These are phyloP conservation scores for Phytophthora aleatoria DNA, from an alignment of 352 stramenopile genomes.

Conservation along the genomic window DNA sequence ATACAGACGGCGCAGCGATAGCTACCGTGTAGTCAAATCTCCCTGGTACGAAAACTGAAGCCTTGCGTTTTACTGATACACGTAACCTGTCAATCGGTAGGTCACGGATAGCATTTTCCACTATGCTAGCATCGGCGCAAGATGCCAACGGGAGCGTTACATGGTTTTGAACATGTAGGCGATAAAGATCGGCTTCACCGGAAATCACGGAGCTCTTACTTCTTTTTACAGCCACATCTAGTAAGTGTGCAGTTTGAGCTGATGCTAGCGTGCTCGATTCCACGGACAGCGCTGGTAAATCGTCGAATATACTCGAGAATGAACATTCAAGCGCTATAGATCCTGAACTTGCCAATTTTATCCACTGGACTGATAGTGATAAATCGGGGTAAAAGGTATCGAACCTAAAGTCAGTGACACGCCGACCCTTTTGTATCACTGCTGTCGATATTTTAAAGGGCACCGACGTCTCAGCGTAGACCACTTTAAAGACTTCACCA, in stretches of 20 bases:
- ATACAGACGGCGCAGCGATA: background rate
- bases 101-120: slow-evolving; percentile 1
- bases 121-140: background rate
- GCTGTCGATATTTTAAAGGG: background rate
- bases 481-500: background rate
- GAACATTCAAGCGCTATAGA: background rate
- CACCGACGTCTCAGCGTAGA: slow-evolving; percentile 1
- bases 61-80: slow-evolving; percentile 1
- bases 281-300: background rate
- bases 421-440: background rate
- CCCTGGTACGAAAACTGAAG: background rate
- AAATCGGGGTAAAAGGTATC: background rate
- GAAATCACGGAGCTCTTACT: background rate
- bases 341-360: background rate
- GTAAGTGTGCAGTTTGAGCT: background rate
- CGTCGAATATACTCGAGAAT: background rate
- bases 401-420: background rate
- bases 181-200: background rate
- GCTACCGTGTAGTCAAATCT: background rate
- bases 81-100: background rate
- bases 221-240: background rate
- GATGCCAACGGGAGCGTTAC: background rate
- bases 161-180: background rate
- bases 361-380: background rate
- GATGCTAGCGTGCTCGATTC: background rate